These are phyloP conservation scores for Irpex sp. DNA, from an alignment of 1,284 basidiomycete species.

Conservation along the genomic window DNA sequence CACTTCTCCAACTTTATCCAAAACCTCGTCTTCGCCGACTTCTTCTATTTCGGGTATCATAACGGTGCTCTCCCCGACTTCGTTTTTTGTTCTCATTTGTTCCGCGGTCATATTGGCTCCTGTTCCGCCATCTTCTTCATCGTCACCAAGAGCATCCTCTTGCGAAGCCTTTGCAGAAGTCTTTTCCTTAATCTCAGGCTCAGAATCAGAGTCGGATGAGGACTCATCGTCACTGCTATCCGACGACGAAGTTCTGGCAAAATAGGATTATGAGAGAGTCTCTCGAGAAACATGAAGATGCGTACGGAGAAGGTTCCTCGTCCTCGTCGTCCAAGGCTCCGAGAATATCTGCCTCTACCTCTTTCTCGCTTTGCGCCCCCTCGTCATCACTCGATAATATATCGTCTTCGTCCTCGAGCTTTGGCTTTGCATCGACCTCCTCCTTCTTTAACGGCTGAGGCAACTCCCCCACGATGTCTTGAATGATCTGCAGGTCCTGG, in stretches of 20 bases:
- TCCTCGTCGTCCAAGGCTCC: constrained; percentile 31
- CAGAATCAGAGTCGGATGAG: constrained; percentile 41
- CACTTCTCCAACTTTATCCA: constrained; percentile 74
- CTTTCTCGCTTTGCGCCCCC: constrained; percentile 54
- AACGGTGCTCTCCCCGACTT: constrained; percentile 48
- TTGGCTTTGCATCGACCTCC: not conserved
- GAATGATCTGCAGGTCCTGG: constrained; percentile 72
- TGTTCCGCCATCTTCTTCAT: constrained; percentile 49
- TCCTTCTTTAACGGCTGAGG: constrained; percentile 9
- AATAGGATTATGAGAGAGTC: constrained; percentile 2
- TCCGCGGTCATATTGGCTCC: constrained; percentile 33
- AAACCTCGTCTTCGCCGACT: constrained; percentile 41
- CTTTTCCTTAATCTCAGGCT: constrained; percentile 29
- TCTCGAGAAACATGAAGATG: not conserved
- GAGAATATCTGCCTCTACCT: constrained; percentile 60
- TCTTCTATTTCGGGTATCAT: constrained; percentile 53
- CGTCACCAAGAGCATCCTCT: constrained; percentile 33
- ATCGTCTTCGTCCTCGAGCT: constrained; percentile 31
- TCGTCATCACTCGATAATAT: constrained; percentile 28
- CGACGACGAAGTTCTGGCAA: constrained; percentile 15
- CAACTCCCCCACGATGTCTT: constrained; percentile 50
- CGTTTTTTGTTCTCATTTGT: constrained; percentile 63
- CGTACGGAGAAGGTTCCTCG: constrained; percentile 1
- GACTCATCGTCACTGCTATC: constrained; percentile 24
- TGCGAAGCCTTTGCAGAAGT: constrained; percentile 21